Percentiles rank a stretch among this genome's conserved stretches.
These are phyloP conservation scores for Gymnopilus dilepis DNA, from an alignment of 768 basidiomycete genomes.

Conservation along the genomic window DNA sequence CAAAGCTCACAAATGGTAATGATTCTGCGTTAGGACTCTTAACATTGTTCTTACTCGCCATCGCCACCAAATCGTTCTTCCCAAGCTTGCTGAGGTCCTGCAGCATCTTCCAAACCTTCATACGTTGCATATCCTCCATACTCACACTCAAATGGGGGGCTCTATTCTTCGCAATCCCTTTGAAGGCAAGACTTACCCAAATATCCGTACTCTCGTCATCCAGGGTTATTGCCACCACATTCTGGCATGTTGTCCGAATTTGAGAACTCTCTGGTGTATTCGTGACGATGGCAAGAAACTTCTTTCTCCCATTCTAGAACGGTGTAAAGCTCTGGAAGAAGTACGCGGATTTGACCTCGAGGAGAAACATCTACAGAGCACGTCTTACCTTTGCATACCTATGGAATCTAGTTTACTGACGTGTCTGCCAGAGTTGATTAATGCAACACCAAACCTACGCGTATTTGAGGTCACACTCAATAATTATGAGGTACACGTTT, in stretches of 20 bases:
- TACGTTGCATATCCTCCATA: constrained; percentile 37
- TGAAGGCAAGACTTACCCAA: constrained; percentile 24
- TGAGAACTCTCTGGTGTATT: constrained; percentile 29
- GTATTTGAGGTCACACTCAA: constrained; percentile 17
- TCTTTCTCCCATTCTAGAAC: constrained; percentile 26
- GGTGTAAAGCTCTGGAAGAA: constrained; percentile 31
- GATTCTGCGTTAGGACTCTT: constrained; percentile 26
- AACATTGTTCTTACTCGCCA: constrained; percentile 36
- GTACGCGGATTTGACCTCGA: constrained; percentile 25
- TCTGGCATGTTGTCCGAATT: constrained; percentile 34
- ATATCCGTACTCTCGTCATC: constrained; percentile 31
- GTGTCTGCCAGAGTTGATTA: constrained; percentile 13
- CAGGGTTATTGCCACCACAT: constrained; percentile 37
- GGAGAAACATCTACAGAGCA: constrained; percentile 28
- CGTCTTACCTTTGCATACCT: not conserved
- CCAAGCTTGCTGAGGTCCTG: constrained; percentile 31
- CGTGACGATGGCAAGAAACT: constrained; percentile 30
- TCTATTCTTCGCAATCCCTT: constrained; percentile 29
- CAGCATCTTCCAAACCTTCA: constrained; percentile 33
- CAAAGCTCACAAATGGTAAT: too few species aligned
- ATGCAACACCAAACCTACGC: constrained; percentile 23
- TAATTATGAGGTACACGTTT: not conserved
- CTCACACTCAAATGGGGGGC: constrained; percentile 37
- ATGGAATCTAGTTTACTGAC: not conserved
- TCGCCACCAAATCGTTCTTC: constrained; percentile 26